Conservation (phyloP, 306 rosid genomes). For the Vigna reflexopilosa region DNA sequence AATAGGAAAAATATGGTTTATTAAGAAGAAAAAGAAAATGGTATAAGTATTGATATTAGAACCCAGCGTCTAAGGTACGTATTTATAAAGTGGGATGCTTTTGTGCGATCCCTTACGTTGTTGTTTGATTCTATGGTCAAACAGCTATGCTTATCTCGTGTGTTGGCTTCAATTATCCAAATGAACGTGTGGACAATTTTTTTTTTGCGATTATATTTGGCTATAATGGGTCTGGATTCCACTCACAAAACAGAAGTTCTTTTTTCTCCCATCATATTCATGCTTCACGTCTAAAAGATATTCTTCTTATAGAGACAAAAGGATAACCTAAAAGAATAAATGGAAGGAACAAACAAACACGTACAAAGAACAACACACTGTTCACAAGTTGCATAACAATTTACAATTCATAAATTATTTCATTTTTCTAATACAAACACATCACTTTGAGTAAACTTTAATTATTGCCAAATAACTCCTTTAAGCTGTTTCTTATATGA, state of each 20-base stretch:
- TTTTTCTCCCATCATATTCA: neutral
- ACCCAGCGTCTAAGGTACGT: neutral
- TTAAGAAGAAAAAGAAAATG: neutral
- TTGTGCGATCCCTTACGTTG: neutral
- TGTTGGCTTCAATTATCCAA: slow-evolving; percentile 11
- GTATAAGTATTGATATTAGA: neutral
- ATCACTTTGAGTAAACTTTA: no score
- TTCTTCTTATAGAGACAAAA: neutral
- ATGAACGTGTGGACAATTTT: neutral
- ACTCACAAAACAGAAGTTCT: neutral
- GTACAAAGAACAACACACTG: neutral
- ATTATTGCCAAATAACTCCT: no score
- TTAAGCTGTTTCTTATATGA: no score
- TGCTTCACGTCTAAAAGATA: neutral
- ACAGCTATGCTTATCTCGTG: slow-evolving; percentile 19
- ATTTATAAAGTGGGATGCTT: neutral
- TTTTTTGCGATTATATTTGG: neutral
- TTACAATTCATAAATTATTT: no score
- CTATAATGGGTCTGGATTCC: neutral
- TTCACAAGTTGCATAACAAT: no score
- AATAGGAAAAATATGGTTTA: no score
- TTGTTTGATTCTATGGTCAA: neutral
- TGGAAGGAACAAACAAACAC: neutral
- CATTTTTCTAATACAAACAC: no score
- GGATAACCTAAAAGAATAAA: neutral